Base-by-base conservation (phyloP, 2,329 filamentous ascomycete genomes). In the Talaromyces albobiverticillius region DNA sequence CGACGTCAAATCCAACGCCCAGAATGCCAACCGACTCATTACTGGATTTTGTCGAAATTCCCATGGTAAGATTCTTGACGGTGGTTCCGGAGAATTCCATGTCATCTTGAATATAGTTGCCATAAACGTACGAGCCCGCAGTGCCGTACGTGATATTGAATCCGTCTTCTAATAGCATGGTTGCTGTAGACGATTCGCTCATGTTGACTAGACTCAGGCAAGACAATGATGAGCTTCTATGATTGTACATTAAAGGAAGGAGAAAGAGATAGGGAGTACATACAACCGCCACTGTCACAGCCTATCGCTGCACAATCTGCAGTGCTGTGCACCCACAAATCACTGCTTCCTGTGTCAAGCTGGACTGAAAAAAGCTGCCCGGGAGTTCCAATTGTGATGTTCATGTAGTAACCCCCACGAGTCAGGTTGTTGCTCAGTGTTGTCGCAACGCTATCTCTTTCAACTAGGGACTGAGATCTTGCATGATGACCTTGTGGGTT, bases 341-440 rank as follows among this genome's bases (percentile, higher is more conserved):
- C 85, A 61, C 82, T 86, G 70, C 83, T 87, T 49, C 85, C 85
- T 5, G 85, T 88, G 68, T 88, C 85, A 49, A 88, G 66, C 61
- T 86, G 83, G 55, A 87, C 71, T 16, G 78, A 76, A 43, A 87
- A 61, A 1, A 68, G 60, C 64, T 85, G 83, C 9, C 79, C 63
- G 10, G 85, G 85, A 2, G 84, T 87, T 48, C 85, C 85, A 48
- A 88, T 59, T 9, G 82, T 79, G 47, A 76, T 79, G 65, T 87
- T 87, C 61, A 84, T 75, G 61, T 82, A 84, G 66, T 88, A 88
- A 25, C 87, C 74, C 14, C 11, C 20, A 11, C 11, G 14, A 14
- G 10, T 14, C n/a, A 48, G 14, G 25, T 18, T n/a, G 45, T 48
- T 48, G 22, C 10, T 32, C 6, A 48, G 22, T 14, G 8, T 13